These are phyloP conservation scores for Leccinum griseonigrum DNA, from an alignment of 1,284 basidiomycete genomes.

Conservation along the genomic window DNA sequence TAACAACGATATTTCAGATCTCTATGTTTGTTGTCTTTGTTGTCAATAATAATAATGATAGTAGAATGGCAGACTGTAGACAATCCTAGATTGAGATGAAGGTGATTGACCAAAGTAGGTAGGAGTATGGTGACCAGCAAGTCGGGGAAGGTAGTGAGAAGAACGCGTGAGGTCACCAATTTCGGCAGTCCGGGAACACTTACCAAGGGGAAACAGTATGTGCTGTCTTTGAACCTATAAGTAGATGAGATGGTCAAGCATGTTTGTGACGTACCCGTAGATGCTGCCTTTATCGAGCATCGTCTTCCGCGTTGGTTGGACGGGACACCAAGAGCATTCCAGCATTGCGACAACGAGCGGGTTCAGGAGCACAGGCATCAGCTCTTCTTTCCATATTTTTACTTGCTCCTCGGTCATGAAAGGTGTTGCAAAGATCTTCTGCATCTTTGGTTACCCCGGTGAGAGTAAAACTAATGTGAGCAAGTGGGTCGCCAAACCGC, in stretches of 20 bases:
- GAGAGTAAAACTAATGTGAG: slow-evolving; percentile 58
- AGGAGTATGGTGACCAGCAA: slow-evolving; percentile 64
- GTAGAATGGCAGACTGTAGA: neutral
- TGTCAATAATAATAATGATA: neutral
- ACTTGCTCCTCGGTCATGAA: slow-evolving; percentile 62
- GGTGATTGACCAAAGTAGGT: slow-evolving; percentile 33
- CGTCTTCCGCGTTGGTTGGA: slow-evolving; percentile 72
- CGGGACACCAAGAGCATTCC: slow-evolving; percentile 83
- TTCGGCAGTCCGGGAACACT: slow-evolving; percentile 28
- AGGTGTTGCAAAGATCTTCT: slow-evolving; percentile 53
- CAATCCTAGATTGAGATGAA: neutral
- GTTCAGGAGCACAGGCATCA: slow-evolving; percentile 69
- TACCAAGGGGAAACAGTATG: slow-evolving; percentile 70
- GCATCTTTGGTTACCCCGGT: slow-evolving; percentile 61
- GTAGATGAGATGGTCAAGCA: slow-evolving; percentile 60
- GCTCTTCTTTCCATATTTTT: slow-evolving; percentile 58
- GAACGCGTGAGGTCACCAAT: neutral
- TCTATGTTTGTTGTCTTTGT: neutral
- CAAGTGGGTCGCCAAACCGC: slow-evolving; percentile 70
- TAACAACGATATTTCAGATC: neutral
- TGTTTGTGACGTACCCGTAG: slow-evolving; percentile 59
- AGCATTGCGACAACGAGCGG: slow-evolving; percentile 63
- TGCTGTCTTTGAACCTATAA: slow-evolving; percentile 53
- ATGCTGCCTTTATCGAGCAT: slow-evolving; percentile 64
- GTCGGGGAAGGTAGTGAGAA: slow-evolving; percentile 9